These are phyloP conservation scores for Zhuliangozyma blackwelliae DNA, from an alignment of 1,139 yeast species.

Conservation along the genomic window DNA sequence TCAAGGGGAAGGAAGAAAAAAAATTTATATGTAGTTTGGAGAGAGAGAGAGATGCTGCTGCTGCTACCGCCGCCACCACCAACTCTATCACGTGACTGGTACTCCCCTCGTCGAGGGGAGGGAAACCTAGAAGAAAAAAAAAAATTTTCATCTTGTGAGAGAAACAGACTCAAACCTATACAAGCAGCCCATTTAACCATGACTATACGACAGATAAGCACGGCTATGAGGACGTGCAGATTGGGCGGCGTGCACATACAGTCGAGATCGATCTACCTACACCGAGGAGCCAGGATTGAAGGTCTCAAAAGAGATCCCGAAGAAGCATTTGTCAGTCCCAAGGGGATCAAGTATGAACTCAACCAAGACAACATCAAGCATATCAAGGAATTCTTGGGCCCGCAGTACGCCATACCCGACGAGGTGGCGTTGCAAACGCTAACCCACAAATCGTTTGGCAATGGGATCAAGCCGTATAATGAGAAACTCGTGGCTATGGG, in stretches of 20 bases:
- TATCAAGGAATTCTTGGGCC: slow-evolving; percentile 44
- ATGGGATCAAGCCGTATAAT: slow-evolving; percentile 83
- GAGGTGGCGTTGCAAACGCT: slow-evolving; percentile 68
- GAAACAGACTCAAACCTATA: no score
- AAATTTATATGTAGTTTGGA: slow-evolving; percentile 1
- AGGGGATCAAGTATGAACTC: slow-evolving; percentile 59
- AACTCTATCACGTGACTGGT: no score
- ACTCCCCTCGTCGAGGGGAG: no score
- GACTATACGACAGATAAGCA: slow-evolving; percentile 14
- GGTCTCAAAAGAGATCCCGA: slow-evolving; percentile 79
- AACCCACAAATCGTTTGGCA: slow-evolving; percentile 92
- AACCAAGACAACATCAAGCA: slow-evolving; percentile 44
- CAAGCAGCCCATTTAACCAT: slow-evolving; percentile 1
- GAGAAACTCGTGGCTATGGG: slow-evolving; percentile 81
- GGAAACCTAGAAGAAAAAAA: no score
- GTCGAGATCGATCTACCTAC: slow-evolving; percentile 30
- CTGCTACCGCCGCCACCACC: no score
- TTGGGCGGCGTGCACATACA: background rate
- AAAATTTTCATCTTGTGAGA: no score
- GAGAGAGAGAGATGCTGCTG: no score
- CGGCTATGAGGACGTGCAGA: background rate
- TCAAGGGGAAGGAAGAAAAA: background rate
- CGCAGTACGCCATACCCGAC: slow-evolving; percentile 44
- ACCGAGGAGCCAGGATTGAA: slow-evolving; percentile 59
- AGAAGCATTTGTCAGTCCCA: slow-evolving; percentile 52